phyloP scores from a whole-genome alignment of 768 basidiomycete genomes.

The Russula brevipes region DNA sequence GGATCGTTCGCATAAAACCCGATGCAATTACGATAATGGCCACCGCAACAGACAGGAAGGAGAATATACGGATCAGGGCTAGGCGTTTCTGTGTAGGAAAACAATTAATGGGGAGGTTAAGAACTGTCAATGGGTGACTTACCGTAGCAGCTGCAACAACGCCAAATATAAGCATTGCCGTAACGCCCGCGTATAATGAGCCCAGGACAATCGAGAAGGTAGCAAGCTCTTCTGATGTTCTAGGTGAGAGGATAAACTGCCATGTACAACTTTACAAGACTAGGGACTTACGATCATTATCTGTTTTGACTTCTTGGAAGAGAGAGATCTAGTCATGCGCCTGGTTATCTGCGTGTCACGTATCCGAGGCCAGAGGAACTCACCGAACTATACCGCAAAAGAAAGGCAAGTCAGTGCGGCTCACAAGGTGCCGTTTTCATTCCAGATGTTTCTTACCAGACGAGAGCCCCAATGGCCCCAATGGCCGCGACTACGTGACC shows the following conservation, averaged over 20 bases:
- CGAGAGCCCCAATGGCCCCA: conserved; percentile 54
- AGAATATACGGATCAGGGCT: conserved; percentile 49
- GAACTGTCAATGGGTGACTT: conserved; percentile 28
- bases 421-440: background rate
- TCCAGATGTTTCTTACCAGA: conserved; percentile 46
- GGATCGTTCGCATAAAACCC: conserved; percentile 50
- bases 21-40: conserved; percentile 47
- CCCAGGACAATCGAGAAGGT: conserved; percentile 58
- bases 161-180: conserved; percentile 53
- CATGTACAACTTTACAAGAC: background rate
- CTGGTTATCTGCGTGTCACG: background rate
- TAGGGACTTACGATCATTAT: conserved; percentile 42
- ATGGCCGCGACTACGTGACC: conserved; percentile 37
- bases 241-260: conserved; percentile 29
- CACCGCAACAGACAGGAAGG: conserved; percentile 45
- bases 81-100: conserved; percentile 46
- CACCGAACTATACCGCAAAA: conserved; percentile 27
- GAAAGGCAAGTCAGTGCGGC: conserved; percentile 28
- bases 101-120: background rate
- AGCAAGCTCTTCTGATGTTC: conserved; percentile 42
- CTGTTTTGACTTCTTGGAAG: conserved; percentile 50
- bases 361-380: background rate
- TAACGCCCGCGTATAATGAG: conserved; percentile 46
- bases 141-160: conserved; percentile 48
- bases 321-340: conserved; percentile 47